Percentiles rank a stretch among this genome's conserved stretches.
Conservation (phyloP, 2,329 filamentous ascomycete genomes). For the Aspergillus persii region DNA sequence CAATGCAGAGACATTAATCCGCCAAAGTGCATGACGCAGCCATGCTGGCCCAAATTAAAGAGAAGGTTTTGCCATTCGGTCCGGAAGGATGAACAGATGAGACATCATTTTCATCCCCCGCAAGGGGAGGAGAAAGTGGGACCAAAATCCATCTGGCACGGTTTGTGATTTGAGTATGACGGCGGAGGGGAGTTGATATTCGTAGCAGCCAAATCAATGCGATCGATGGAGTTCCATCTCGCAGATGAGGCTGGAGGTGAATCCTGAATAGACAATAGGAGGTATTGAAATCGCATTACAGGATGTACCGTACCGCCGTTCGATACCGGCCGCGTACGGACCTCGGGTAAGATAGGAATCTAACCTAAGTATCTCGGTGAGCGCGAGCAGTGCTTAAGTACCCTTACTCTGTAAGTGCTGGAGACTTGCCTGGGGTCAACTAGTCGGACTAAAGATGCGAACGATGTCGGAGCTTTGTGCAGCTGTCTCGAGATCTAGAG, state of each 20-base stretch:
- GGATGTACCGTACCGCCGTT: constrained; percentile 5
- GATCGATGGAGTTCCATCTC: background rate
- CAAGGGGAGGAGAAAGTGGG: background rate
- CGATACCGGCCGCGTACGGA: constrained; percentile 15
- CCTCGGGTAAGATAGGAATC: constrained; percentile 26
- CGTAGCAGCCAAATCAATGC: background rate
- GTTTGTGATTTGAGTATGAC: background rate
- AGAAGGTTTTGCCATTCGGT: background rate
- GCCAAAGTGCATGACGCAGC: background rate
- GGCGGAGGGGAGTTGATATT: background rate
- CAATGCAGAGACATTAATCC: too few species aligned
- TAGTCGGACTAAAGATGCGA: background rate
- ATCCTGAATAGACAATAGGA: too few species aligned
- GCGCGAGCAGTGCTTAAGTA: background rate
- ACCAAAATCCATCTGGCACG: background rate
- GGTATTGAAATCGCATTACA: constrained; percentile 18
- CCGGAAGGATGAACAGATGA: background rate
- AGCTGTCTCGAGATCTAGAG: background rate
- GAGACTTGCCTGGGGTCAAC: background rate
- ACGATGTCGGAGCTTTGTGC: background rate
- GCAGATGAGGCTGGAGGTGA: background rate
- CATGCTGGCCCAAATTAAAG: background rate
- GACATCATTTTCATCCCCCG: background rate
- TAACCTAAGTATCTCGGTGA: constrained; percentile 4
- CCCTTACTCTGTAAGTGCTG: background rate